phyloP scores from a whole-genome alignment of 2,329 filamentous ascomycete genomes.

The Fusarium illudens region DNA sequence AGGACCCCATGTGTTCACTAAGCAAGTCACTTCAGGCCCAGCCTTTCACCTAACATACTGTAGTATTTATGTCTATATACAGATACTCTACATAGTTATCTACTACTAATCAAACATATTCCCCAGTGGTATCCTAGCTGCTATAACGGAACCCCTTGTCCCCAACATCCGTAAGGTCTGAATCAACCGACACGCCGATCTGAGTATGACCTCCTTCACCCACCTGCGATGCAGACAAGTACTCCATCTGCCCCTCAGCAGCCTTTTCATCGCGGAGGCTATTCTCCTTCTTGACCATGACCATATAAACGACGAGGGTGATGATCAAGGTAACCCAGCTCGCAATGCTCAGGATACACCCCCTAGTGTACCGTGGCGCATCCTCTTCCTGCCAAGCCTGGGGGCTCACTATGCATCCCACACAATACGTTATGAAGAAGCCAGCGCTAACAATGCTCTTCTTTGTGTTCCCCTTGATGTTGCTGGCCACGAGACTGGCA shows the following conservation, averaged over 20 bases:
- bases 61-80: background rate
- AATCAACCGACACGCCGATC: conserved; percentile 20
- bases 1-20: background rate
- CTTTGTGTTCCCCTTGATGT: conserved; percentile 45
- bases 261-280: conserved; percentile 15
- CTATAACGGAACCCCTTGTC: conserved; percentile 40
- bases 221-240: background rate
- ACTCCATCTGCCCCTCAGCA: conserved; percentile 1
- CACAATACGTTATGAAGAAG: conserved; percentile 42
- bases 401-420: conserved; percentile 39
- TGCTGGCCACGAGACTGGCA: conserved; percentile 39
- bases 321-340: conserved; percentile 27
- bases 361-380: conserved; percentile 34
- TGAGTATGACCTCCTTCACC: conserved; percentile 4
- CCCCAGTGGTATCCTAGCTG: conserved; percentile 3
- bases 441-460: conserved; percentile 36
- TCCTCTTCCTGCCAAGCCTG: conserved; percentile 36
- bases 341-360: conserved; percentile 31
- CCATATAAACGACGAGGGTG: conserved; percentile 15
- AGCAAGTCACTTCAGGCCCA: background rate
- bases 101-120: background rate
- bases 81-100: background rate
- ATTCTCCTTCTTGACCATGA: conserved; percentile 14
- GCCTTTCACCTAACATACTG: background rate
- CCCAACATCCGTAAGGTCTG: conserved; percentile 36